Conservation (phyloP, 202 grass and related monocot genomes). For the Musa balbisiana region DNA sequence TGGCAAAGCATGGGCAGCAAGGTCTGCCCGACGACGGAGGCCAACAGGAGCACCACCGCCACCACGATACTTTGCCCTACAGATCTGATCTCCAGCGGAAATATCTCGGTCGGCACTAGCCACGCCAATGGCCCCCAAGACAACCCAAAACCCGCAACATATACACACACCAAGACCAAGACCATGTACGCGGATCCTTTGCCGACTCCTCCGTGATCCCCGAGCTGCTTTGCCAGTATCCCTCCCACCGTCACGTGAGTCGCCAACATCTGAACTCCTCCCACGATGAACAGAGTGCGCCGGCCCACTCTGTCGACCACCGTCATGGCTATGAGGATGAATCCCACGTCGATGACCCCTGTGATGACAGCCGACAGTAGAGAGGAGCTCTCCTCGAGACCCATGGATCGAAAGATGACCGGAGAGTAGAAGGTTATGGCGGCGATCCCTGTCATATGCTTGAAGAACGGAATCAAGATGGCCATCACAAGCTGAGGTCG, state of each 20-base stretch:
- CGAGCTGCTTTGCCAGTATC: background rate
- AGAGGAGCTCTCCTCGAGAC: background rate
- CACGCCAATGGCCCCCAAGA: slow-evolving; percentile 20
- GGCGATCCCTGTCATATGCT: slow-evolving; percentile 12
- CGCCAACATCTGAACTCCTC: background rate
- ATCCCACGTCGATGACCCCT: background rate
- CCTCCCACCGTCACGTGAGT: background rate
- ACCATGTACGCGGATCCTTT: background rate
- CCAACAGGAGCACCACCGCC: background rate
- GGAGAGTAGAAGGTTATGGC: slow-evolving; percentile 10
- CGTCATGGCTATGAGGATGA: background rate
- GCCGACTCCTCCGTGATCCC: background rate
- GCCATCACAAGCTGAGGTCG: slow-evolving; percentile 13
- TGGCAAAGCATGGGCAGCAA: background rate
- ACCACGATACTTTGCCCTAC: slow-evolving; percentile 9
- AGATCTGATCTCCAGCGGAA: slow-evolving; percentile 11
- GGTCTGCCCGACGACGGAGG: background rate
- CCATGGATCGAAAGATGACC: background rate
- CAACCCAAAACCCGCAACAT: background rate
- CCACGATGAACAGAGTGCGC: slow-evolving; percentile 6
- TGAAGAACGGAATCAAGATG: background rate
- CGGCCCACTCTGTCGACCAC: background rate
- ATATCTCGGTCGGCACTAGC: slow-evolving; percentile 9
- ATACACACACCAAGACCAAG: background rate
- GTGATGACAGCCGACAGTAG: background rate